Evolutionary conservation across 495 filamentous ascomycete genomes (phyloP).

Genomic region (Cryomyces minteri): DNA sequence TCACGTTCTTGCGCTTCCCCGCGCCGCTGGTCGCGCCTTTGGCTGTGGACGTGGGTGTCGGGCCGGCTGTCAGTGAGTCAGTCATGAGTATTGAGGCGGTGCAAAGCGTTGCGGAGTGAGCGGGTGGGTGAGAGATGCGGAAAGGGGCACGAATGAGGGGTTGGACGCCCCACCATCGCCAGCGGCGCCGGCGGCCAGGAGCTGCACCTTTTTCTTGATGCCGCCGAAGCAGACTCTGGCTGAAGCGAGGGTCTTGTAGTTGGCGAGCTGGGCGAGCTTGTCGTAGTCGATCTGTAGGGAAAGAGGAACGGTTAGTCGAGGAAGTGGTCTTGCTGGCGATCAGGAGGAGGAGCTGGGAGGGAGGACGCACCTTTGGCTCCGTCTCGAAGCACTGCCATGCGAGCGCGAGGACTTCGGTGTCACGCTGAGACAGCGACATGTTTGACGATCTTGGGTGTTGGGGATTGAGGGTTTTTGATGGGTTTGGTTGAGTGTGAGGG

Average conservation of each 20-base stretch:
- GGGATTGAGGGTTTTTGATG: too few species aligned
- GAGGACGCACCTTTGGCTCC: constrained; percentile 5
- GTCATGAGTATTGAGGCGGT: not conserved
- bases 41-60: not conserved
- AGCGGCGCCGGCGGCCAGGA: not conserved
- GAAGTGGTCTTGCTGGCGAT: not conserved
- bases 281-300: constrained; percentile 21
- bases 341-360: not conserved
- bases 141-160: too few species aligned
- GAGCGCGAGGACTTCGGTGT: constrained; percentile 2
- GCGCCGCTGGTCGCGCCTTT: not conserved
- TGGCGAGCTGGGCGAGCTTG: constrained; percentile 18
- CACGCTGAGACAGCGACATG: not conserved
- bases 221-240: constrained; percentile 15
- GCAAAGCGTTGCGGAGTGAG: not conserved
- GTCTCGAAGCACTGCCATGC: constrained; percentile 9
- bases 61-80: not conserved
- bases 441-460: too few species aligned
- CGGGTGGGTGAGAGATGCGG: too few species aligned
- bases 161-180: too few species aligned
- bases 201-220: constrained; percentile 14
- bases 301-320: not conserved
- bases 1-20: not conserved
- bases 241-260: constrained; percentile 20
- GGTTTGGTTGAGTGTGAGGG: too few species aligned